These are phyloP conservation scores for Alternaria sp. DNA, from an alignment of 2,329 filamentous ascomycete genomes.

Conservation along the genomic window DNA sequence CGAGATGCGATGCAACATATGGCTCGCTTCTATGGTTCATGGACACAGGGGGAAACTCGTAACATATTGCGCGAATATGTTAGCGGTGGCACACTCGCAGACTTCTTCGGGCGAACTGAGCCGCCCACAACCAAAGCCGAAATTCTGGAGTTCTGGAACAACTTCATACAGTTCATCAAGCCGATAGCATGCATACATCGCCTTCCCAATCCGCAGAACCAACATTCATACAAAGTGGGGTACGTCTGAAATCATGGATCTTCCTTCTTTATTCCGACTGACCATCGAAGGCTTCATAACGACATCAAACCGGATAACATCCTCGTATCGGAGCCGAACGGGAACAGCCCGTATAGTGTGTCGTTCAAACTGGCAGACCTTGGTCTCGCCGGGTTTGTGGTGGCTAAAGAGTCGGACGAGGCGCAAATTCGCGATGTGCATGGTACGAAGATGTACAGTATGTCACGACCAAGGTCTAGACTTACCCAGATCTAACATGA, in stretches of 20 bases:
- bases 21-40: conserved; percentile 24
- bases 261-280: accelerated
- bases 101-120: conserved; percentile 27
- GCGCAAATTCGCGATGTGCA: conserved; percentile 8
- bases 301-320: conserved; percentile 56
- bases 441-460: conserved; percentile 50
- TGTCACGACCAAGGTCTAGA: accelerated
- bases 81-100: conserved; percentile 39
- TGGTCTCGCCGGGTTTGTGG: conserved; percentile 19
- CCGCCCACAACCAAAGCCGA: conserved; percentile 33
- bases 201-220: neutral
- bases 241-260: neutral
- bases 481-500: accelerated
- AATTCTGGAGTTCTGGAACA: conserved; percentile 42
- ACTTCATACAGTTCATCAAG: conserved; percentile 33
- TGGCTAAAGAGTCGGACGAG: neutral
- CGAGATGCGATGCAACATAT: conserved; percentile 7
- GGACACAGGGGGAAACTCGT: conserved; percentile 20
- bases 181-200: conserved; percentile 38
- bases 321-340: conserved; percentile 29
- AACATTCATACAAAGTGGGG: neutral
- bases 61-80: conserved; percentile 49
- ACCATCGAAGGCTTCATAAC: conserved; percentile 45
- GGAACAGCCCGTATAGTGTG: neutral
- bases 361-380: conserved; percentile 51